Evolutionary conservation across 2,329 filamentous ascomycete genomes (phyloP).

Genomic region (Penicillium sp.): DNA sequence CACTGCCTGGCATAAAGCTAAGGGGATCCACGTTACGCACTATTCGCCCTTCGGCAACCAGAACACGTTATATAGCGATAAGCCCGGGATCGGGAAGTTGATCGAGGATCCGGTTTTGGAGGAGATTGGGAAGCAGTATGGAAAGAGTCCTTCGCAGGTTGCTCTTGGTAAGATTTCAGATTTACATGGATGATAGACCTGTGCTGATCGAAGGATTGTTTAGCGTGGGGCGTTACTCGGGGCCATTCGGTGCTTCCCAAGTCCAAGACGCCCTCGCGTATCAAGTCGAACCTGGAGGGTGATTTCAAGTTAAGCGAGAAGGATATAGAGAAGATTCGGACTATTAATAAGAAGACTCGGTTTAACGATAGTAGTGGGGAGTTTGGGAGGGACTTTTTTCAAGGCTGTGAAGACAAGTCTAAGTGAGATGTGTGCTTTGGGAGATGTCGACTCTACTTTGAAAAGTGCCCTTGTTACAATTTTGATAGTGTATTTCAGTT

Average conservation of each 20-base stretch:
- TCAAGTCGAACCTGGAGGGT: slow-evolving; percentile 42
- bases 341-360: slow-evolving; percentile 56
- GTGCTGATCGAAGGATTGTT: slow-evolving; percentile 1
- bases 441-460: not conserved
- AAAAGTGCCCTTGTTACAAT: not conserved
- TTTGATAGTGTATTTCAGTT: no score
- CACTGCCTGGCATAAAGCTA: slow-evolving; percentile 45
- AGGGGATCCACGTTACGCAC: slow-evolving; percentile 51
- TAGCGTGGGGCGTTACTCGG: slow-evolving; percentile 51
- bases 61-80: slow-evolving; percentile 47
- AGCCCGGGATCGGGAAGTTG: slow-evolving; percentile 44
- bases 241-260: slow-evolving; percentile 53
- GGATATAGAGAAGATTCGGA: slow-evolving; percentile 54
- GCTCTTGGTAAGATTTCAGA: slow-evolving; percentile 46
- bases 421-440: not conserved
- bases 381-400: slow-evolving; percentile 57
- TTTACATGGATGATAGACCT: not conserved
- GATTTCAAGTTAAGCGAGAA: slow-evolving; percentile 56
- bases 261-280: slow-evolving; percentile 44
- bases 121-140: slow-evolving; percentile 50
- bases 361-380: slow-evolving; percentile 56
- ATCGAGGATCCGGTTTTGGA: slow-evolving; percentile 49
- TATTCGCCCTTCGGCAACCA: slow-evolving; percentile 54
- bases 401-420: slow-evolving; percentile 55
- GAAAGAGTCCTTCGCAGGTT: slow-evolving; percentile 49